Percentiles rank a stretch among this genome's conserved stretches.
phyloP scores from a whole-genome alignment of 208 protist genomes.

The Porcisia hertigi region DNA sequence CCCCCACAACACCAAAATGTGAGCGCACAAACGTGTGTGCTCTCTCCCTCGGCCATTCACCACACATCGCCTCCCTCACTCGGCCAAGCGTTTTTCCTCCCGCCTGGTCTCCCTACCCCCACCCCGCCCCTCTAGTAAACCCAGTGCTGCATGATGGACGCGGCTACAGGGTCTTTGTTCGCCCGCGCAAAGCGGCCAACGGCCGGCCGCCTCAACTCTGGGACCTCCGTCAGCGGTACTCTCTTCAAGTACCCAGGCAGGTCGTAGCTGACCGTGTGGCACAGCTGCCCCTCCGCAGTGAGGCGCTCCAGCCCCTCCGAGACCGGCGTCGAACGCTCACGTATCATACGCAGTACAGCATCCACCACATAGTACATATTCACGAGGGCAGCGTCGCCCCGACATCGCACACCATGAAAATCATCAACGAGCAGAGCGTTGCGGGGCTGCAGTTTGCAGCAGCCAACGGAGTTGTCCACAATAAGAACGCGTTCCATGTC shows the following conservation, averaged over 20 bases:
- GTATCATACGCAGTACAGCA: slow-evolving; percentile 50
- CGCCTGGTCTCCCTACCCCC: too few species aligned
- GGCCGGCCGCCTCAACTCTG: slow-evolving; percentile 81
- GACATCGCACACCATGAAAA: slow-evolving; percentile 72
- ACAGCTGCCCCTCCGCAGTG: slow-evolving; percentile 65
- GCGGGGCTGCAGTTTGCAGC: slow-evolving; percentile 87
- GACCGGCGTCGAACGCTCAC: slow-evolving; percentile 42
- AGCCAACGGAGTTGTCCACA: slow-evolving; percentile 91
- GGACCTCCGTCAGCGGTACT: slow-evolving; percentile 73
- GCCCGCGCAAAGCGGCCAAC: slow-evolving; percentile 65
- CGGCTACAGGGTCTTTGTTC: slow-evolving; percentile 55
- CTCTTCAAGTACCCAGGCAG: slow-evolving; percentile 72
- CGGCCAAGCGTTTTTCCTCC: neutral
- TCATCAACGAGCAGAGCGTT: slow-evolving; percentile 90
- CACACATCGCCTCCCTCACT: neutral
- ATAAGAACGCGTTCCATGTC: slow-evolving; percentile 89
- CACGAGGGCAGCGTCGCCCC: slow-evolving; percentile 75
- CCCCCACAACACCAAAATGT: too few species aligned
- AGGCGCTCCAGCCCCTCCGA: slow-evolving; percentile 52
- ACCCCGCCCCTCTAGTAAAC: slow-evolving; percentile 43
- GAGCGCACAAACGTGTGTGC: too few species aligned
- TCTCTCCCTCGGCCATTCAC: neutral
- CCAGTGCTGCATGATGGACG: slow-evolving; percentile 85
- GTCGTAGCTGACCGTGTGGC: slow-evolving; percentile 44
- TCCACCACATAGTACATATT: slow-evolving; percentile 92